These are phyloP conservation scores for Aspergillus proliferans DNA, from an alignment of 2,329 filamentous ascomycete genomes.

Conservation along the genomic window DNA sequence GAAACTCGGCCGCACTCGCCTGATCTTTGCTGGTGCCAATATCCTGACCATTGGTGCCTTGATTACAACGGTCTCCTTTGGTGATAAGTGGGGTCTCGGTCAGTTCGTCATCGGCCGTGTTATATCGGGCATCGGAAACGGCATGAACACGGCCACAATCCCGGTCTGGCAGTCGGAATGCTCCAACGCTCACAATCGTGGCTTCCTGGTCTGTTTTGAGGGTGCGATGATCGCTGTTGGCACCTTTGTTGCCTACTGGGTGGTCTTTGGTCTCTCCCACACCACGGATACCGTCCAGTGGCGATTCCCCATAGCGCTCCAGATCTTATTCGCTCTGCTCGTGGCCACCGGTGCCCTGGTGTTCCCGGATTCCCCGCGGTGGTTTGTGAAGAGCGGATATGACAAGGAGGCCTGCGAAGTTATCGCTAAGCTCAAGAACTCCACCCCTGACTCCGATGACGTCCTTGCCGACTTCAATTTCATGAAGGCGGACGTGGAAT, in stretches of 20 bases:
- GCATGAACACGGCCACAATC: slow-evolving; percentile 35
- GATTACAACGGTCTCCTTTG: slow-evolving; percentile 20
- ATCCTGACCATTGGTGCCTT: slow-evolving; percentile 37
- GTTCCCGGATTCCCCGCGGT: slow-evolving; percentile 50
- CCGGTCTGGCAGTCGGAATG: slow-evolving; percentile 37
- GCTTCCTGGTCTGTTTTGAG: slow-evolving; percentile 29
- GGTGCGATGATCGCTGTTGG: slow-evolving; percentile 28
- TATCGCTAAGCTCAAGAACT: slow-evolving; percentile 42
- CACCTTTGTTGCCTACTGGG: slow-evolving; percentile 30
- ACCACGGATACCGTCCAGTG: slow-evolving; percentile 30
- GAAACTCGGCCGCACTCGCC: slow-evolving; percentile 29
- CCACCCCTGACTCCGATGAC: slow-evolving; percentile 29
- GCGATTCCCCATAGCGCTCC: slow-evolving; percentile 44
- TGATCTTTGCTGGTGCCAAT: slow-evolving; percentile 49
- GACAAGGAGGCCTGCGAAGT: slow-evolving; percentile 43
- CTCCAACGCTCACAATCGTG: slow-evolving; percentile 27
- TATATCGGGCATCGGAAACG: slow-evolving; percentile 34
- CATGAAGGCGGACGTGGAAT: slow-evolving; percentile 41
- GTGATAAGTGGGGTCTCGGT: slow-evolving; percentile 22
- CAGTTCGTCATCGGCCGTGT: slow-evolving; percentile 38
- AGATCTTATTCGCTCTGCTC: slow-evolving; percentile 37
- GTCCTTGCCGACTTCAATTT: slow-evolving; percentile 27
- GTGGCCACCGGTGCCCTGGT: slow-evolving; percentile 15
- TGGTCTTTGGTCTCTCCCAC: slow-evolving; percentile 29
- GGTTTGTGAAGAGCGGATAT: slow-evolving; percentile 47